These are phyloP conservation scores for Umbilicaria muhlenbergii DNA, from an alignment of 495 filamentous ascomycete species.

Conservation along the genomic window DNA sequence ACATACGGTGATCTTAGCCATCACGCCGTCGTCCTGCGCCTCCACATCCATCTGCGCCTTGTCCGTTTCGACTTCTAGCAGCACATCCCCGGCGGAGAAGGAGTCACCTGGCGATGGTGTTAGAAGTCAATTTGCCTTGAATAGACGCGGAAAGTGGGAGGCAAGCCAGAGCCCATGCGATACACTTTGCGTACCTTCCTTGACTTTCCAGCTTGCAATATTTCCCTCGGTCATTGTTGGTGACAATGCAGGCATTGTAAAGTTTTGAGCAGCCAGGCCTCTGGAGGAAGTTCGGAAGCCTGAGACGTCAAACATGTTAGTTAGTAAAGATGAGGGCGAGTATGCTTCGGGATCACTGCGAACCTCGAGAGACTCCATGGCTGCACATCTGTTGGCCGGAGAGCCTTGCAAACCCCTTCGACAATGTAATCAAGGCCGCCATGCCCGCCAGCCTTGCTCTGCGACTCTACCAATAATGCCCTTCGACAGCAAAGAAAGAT, in stretches of 20 bases:
- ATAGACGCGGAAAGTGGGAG: background rate
- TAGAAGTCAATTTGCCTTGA: background rate
- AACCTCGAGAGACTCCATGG: conserved; percentile 7
- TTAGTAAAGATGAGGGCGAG: background rate
- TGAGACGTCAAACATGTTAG: conserved; percentile 11
- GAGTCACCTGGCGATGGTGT: conserved; percentile 30
- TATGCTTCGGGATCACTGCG: background rate
- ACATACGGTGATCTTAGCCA: conserved; percentile 56
- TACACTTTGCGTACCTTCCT: conserved; percentile 38
- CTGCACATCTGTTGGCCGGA: conserved; percentile 1
- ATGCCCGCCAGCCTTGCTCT: background rate
- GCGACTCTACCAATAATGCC: too few species aligned
- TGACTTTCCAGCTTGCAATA: conserved; percentile 60
- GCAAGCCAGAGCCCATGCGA: background rate
- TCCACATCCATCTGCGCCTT: conserved; percentile 88
- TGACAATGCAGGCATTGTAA: conserved; percentile 75
- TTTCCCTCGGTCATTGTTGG: conserved; percentile 82
- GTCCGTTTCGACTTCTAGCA: conserved; percentile 78
- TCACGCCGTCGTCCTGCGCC: conserved; percentile 63
- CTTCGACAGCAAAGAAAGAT: too few species aligned
- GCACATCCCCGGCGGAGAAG: conserved; percentile 61
- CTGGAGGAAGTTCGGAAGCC: conserved; percentile 46
- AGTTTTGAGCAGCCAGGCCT: conserved; percentile 51
- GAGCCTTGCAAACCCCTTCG: conserved; percentile 1
- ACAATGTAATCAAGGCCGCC: conserved; percentile 4